Base-by-base conservation (phyloP, 371 early-diverging fungal genomes). In the Mucor indicus region DNA sequence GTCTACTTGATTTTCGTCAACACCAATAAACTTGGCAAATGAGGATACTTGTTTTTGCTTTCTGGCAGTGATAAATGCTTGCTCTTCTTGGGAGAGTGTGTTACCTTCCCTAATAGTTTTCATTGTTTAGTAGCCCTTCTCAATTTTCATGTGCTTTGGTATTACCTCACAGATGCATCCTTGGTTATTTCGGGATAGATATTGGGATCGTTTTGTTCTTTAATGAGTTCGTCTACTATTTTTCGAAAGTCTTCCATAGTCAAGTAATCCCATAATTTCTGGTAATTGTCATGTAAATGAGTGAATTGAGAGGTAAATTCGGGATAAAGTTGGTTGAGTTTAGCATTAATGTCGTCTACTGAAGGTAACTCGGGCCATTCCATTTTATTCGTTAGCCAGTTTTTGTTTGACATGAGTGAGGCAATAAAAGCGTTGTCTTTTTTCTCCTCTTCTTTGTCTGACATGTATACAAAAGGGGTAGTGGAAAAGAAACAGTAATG, bases 11-110 rank as follows among this genome's bases (percentile, higher is more conserved):
- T 54, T 51, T 2, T 67, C 72, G 35, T 81, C 48, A 5, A 77
- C 84, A 7, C 80, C 79, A 41, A 87, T 86, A 48, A 84, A 86
- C 36, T 74, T 62, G 11, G 88, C 86, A 72, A 87, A 87, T 12
- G 72, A 66, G 19, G 57, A 55, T 30, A 65, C 64, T 40, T 81
- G 80, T 15, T 53, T 56, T 43, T 62, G 58, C 17, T 71, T 75
- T 36, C 87, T 72, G 7, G 52, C 59, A 1, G 37, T 27, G 16
- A 72, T 64, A 46, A 80, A 87, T 0, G 48, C 67, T 2, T 49
- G 30, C 41, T 87, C 87, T 40, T 72, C 64, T 0, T 63, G 23
- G 40, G 69, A 75, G 12, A 79, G 38, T 4, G 53, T 55, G 13
- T 68, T 59, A 10, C 73, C 75, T 19, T 44, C 53, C 30, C 69